Percentiles rank a stretch among this genome's conserved stretches.
Evolutionary conservation across 2,329 filamentous ascomycete species (phyloP).

Genomic region (Penicillium sp.): DNA sequence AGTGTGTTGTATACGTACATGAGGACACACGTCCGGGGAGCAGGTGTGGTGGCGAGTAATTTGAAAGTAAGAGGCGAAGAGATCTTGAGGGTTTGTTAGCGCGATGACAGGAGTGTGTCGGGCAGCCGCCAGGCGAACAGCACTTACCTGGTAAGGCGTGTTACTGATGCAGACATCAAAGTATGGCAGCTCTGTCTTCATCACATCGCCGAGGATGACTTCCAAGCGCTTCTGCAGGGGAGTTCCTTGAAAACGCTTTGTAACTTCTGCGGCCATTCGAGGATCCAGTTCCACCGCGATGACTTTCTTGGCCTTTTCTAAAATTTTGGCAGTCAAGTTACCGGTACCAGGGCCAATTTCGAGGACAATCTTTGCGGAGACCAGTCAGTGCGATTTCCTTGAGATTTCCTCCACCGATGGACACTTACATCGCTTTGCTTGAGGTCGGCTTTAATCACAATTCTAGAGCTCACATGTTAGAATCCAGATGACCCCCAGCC

Average conservation of each 20-base stretch:
- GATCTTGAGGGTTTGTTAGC: constrained; percentile 51
- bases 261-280: constrained; percentile 91
- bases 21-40: constrained; percentile 77
- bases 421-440: constrained; percentile 68
- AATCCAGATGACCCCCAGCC: background rate
- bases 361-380: constrained; percentile 59
- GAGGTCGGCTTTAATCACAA: constrained; percentile 78
- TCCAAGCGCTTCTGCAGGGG: constrained; percentile 79
- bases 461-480: constrained; percentile 29
- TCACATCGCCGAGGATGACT: constrained; percentile 83
- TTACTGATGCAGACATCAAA: constrained; percentile 83
- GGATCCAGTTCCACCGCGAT: constrained; percentile 91
- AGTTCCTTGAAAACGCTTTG: constrained; percentile 86
- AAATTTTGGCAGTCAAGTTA: constrained; percentile 80
- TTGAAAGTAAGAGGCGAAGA: constrained; percentile 89
- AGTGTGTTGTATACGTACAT: constrained; percentile 49
- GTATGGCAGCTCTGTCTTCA: constrained; percentile 73
- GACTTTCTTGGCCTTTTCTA: constrained; percentile 77
- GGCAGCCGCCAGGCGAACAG: no score
- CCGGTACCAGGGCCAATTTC: constrained; percentile 89
- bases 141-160: constrained; percentile 59
- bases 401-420: background rate
- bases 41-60: constrained; percentile 72
- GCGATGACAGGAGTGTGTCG: background rate
- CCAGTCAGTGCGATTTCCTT: constrained; percentile 2